A percentile compares a stretch with the other conserved stretches of the same genome.
These are phyloP conservation scores for Euphorbia peplus DNA, from an alignment of 345 rosid genomes.

Conservation along the genomic window DNA sequence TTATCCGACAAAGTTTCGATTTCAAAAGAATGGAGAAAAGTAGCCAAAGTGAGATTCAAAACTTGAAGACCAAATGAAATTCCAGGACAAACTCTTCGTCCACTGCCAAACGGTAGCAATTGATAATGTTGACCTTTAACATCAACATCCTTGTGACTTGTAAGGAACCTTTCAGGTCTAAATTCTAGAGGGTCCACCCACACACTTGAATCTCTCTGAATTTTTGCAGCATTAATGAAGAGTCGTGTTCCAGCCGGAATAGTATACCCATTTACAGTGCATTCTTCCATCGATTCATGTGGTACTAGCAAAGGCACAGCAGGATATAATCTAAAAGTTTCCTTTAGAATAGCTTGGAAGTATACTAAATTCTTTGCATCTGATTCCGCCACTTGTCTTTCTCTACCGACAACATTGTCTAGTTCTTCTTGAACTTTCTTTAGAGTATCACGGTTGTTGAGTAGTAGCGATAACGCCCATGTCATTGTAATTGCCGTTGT, in stretches of 20 bases:
- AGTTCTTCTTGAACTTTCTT: constrained; percentile 25
- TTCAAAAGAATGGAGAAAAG: constrained; percentile 5
- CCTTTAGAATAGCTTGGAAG: constrained; percentile 28
- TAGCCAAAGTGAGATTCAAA: constrained; percentile 8
- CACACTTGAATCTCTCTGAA: constrained; percentile 10
- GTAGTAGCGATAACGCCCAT: constrained; percentile 26
- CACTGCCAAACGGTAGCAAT: constrained; percentile 14
- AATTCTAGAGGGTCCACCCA: constrained; percentile 9
- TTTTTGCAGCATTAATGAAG: neutral
- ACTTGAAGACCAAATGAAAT: constrained; percentile 7
- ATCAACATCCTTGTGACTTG: constrained; percentile 7
- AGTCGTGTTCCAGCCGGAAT: constrained; percentile 17
- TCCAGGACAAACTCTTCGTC: constrained; percentile 22
- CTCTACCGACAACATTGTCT: constrained; percentile 19
- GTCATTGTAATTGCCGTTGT: constrained; percentile 16
- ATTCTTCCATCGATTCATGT: constrained; percentile 9
- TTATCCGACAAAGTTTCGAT: neutral
- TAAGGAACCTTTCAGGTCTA: constrained; percentile 17
- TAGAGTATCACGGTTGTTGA: constrained; percentile 10
- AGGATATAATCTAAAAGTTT: constrained; percentile 24
- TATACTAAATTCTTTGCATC: constrained; percentile 24
- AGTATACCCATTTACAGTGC: constrained; percentile 9
- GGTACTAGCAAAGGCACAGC: neutral
- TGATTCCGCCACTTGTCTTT: constrained; percentile 21
- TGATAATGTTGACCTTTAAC: constrained; percentile 9